Evolutionary conservation across 2,329 filamentous ascomycete genomes (phyloP), one percentile per base, ranked within the genome.

Genomic region (Ophiostoma perfectum): DNA sequence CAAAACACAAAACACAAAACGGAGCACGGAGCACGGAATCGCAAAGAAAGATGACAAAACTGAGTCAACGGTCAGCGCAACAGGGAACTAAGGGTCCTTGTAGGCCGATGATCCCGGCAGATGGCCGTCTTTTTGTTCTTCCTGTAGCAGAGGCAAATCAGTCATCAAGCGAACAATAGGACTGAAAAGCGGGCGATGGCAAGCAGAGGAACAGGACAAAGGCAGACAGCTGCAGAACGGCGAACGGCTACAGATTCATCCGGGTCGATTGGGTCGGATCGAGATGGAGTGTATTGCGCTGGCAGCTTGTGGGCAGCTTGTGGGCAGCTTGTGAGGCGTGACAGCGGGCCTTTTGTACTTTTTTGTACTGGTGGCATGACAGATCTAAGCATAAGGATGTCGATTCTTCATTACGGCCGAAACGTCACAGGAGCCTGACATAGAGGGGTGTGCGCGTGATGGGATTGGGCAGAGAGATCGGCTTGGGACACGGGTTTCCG

Each of bases 291-390:
- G 12, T 42, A 39, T 63, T 63, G 60, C n/a, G 60, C 39, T 41
- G 60, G 60, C 60, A 63, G 39, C 16, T 63, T 63, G 60, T 63
- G 60, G 58, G 58, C 58, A 62, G 58, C 18, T 55, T 36, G 52
- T 58, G n/a, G 27, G 27, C 27, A 27, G 8, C 16, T 42, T 41
- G 38, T 44, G 16, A 63, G 39, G 60, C 60, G 38, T 42, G 60
- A 44, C 60, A 63, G 60, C 60, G 39, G 16, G 18, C 27, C 18
- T 4, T 39, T n/a, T 39, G 6, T 58, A 27, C 8, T 6, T 58
- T 38, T 4, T 60, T 5, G 3, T 27, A 16, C 5, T 38, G 55
- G 11, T 60, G 55, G 27, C 27, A 27, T 27, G 27, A 27, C 27
- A 27, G 27, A 27, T 27, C 27, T 27, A 27, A 27, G 27, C 27